Base-by-base conservation (phyloP, 768 basidiomycete species). In the Tulasnella sp. region DNA sequence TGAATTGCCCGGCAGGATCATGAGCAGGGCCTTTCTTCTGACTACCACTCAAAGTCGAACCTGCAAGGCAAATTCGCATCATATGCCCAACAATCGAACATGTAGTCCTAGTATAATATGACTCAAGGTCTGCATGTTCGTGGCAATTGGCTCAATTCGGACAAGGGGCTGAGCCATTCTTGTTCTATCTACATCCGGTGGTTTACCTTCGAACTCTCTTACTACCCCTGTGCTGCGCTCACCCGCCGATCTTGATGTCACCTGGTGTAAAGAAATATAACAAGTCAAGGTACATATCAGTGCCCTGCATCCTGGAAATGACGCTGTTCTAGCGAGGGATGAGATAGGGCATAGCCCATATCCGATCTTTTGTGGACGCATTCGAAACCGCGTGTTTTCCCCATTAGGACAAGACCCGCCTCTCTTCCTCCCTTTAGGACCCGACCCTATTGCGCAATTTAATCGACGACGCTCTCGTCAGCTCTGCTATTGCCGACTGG, bases 381-480 rank as follows among this genome's bases (percentile, higher is more conserved):
- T 28, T 37, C 31, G 64, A 69, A 37, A 69, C 64, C 64, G 64
- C 64, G 18, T 69, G 64, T 69, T 46, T 20, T 37, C 64, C 31
- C 64, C 64, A 69, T 31, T 69, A 69, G 64, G 64, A 31, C 34
- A 69, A 69, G 64, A 18, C 64, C 64, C 64, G 64, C 64, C 64
- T 20, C 64, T 69, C 14, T 69, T 37, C 64, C 64, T 69, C 64
- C 64, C 31, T 37, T 69, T 37, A 54, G 54, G 12, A 4, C 24
- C 24, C 8, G 54, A 11, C 9, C 24, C n/a, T 54, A 24, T 54
- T 54, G 22, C 54, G 11, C 54, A n/a, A 22, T 11, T 54, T 50
- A 18, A 1, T 50, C 18, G 18, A 20, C 9, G 54, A 24, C 54
- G 46, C 54, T 1, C 22, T 18, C 2, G 34, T 31, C 37, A 37